Evolutionary conservation across 148 eudicot genomes (phyloP), one percentile per base, ranked within the genome.

Genomic region (Drosera capensis): DNA sequence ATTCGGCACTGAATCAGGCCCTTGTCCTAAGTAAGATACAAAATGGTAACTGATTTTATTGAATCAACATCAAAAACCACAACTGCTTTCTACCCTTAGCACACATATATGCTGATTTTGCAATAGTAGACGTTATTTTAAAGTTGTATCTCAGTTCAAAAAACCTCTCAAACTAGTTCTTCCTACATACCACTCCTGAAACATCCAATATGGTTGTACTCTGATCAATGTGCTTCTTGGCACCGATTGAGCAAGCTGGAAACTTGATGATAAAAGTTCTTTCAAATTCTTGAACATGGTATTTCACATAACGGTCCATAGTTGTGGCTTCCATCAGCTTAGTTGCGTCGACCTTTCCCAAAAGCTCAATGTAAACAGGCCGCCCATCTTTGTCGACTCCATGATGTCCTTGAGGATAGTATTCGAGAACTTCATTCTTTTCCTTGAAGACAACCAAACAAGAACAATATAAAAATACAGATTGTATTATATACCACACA

Each of bases 301-400:
- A 82, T 60, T 54, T 75, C 13, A 86, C 63, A 59, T 68, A 78
- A 17, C 96, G 67, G 20, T 86, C 93, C 74, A 82, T 46, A 13
- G 78, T 72, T 24, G 96, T 86, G n/a, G 75, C 84, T 65, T 78
- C 66, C 81, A 78, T 57, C 43, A 86, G 87, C 55, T 73, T 81
- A 41, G 48, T 60, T 19, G 82, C 64, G 51, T 86, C 81, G 60
- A 76, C 72, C 60, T 82, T 59, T 45, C 96, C 96, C 37, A 86
- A 50, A 54, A 63, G 71, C 61, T 86, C 80, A 24, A 86, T 75
- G 58, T 81, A 86, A 59, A 86, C 14, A 1, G 96, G 96, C 51
- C 87, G 68, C 56, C 96, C 96, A n/a, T 78, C 87, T 54, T 78
- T 86, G 47, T 86, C 96, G 13, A 82, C 79, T 11, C 96, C 87